Conservation (phyloP, 495 filamentous ascomycete genomes). For the Glonium stellatum region DNA sequence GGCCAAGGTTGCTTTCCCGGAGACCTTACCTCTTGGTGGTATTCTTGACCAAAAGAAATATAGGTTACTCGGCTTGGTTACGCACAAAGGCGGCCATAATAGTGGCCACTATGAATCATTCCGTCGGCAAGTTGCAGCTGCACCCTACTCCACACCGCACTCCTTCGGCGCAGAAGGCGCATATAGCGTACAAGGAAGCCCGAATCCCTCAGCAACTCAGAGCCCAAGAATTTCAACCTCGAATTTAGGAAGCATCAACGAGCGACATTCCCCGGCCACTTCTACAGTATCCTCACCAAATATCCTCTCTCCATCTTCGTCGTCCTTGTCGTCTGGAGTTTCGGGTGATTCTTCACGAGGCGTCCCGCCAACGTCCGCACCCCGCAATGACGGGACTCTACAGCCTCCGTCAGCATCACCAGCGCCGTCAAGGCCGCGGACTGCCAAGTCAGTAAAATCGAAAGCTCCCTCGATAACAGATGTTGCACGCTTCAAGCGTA, state of each 20-base stretch:
- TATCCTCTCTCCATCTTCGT: constrained; percentile 38
- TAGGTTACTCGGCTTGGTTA: constrained; percentile 79
- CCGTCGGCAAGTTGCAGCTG: constrained; percentile 64
- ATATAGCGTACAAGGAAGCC: constrained; percentile 53
- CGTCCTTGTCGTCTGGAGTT: constrained; percentile 41
- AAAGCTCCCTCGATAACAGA: constrained; percentile 27
- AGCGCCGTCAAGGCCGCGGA: constrained; percentile 8
- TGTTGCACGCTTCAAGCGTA: constrained; percentile 40
- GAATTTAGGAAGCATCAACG: constrained; percentile 10
- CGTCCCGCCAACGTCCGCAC: constrained; percentile 34
- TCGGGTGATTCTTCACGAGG: constrained; percentile 18
- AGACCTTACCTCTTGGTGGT: constrained; percentile 71
- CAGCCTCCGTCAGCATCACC: constrained; percentile 11
- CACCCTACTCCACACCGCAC: constrained; percentile 74
- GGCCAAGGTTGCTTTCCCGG: constrained; percentile 87
- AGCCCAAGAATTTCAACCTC: constrained; percentile 31
- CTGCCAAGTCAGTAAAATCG: constrained; percentile 25
- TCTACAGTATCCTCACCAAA: constrained; percentile 14
- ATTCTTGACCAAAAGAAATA: constrained; percentile 72
- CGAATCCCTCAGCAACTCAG: constrained; percentile 39
- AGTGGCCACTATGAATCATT: constrained; percentile 98
- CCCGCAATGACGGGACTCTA: constrained; percentile 31
- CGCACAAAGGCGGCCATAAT: constrained; percentile 91
- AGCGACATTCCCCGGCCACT: constrained; percentile 10
- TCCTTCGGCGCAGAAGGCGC: constrained; percentile 63